phyloP scores from a whole-genome alignment of 2,329 filamentous ascomycete species.

The Curvularia eragrostidis region DNA sequence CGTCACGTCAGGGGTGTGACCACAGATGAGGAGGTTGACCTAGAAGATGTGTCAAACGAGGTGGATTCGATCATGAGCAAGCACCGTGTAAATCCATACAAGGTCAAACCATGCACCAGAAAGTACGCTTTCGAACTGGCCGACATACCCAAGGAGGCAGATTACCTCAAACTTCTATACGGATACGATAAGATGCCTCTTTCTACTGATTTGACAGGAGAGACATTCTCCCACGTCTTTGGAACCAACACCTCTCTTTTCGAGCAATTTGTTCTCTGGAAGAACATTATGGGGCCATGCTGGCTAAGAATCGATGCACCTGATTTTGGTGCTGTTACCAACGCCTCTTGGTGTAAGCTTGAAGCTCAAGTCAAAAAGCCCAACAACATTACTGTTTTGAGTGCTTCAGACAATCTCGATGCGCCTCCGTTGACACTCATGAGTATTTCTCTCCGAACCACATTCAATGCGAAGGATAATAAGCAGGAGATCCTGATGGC shows the following conservation, averaged over 20 bases:
- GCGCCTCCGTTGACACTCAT: slow-evolving; percentile 91
- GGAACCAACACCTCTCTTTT: slow-evolving; percentile 93
- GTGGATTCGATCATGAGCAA: slow-evolving; percentile 87
- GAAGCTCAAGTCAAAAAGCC: slow-evolving; percentile 85
- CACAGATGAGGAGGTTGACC: slow-evolving; percentile 79
- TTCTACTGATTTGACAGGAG: slow-evolving; percentile 73
- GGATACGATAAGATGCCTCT: slow-evolving; percentile 84
- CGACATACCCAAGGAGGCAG: slow-evolving; percentile 82
- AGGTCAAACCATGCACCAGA: slow-evolving; percentile 86
- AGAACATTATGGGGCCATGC: slow-evolving; percentile 98
- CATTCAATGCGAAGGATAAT: slow-evolving; percentile 89
- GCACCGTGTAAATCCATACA: slow-evolving; percentile 85
- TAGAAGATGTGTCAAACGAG: slow-evolving; percentile 89
- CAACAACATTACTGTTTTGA: slow-evolving; percentile 73
- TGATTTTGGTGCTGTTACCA: slow-evolving; percentile 83
- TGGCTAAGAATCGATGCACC: slow-evolving; percentile 92
- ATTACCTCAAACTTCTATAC: slow-evolving; percentile 96
- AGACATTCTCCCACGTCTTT: slow-evolving; percentile 94
- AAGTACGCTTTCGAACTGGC: slow-evolving; percentile 96
- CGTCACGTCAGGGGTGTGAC: slow-evolving; percentile 66
- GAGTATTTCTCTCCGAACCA: slow-evolving; percentile 88
- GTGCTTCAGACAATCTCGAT: slow-evolving; percentile 80
- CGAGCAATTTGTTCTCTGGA: slow-evolving; percentile 98
- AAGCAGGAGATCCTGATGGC: slow-evolving; percentile 95
- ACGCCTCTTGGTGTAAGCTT: slow-evolving; percentile 95